These are phyloP conservation scores for Chiua virens DNA, from an alignment of 768 basidiomycete species.

Conservation along the genomic window DNA sequence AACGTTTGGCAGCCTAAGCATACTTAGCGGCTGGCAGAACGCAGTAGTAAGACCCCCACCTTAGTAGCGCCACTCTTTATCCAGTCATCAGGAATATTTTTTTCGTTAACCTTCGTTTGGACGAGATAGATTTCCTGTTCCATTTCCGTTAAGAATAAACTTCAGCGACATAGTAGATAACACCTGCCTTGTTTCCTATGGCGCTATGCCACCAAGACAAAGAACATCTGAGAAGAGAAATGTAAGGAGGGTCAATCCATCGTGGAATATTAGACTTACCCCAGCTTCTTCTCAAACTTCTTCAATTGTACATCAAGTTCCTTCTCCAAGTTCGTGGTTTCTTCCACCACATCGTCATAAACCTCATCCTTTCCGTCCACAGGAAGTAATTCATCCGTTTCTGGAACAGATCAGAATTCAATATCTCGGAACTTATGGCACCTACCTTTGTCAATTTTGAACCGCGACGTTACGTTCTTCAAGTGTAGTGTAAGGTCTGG, in stretches of 20 bases:
- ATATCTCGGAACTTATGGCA: slow-evolving; percentile 4
- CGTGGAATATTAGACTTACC: slow-evolving; percentile 40
- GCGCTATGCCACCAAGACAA: slow-evolving; percentile 75
- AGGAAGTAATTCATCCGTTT: slow-evolving; percentile 72
- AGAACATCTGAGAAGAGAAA: slow-evolving; percentile 42
- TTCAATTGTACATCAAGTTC: slow-evolving; percentile 68
- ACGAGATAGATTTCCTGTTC: slow-evolving; percentile 86
- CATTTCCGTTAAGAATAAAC: slow-evolving; percentile 1
- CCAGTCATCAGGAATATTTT: slow-evolving; percentile 82
- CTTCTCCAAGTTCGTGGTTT: slow-evolving; percentile 69
- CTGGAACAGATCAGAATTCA: slow-evolving; percentile 39
- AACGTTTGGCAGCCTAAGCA: slow-evolving; percentile 68
- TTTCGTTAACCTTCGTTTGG: slow-evolving; percentile 60
- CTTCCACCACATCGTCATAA: slow-evolving; percentile 75
- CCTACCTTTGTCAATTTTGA: slow-evolving; percentile 56
- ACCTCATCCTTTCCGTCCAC: slow-evolving; percentile 80
- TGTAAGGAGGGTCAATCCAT: slow-evolving; percentile 11
- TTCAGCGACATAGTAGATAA: neutral
- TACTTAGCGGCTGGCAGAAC: neutral
- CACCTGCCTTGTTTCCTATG: slow-evolving; percentile 71
- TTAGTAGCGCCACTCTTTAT: slow-evolving; percentile 78
- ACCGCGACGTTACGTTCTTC: slow-evolving; percentile 73
- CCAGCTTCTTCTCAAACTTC: slow-evolving; percentile 63
- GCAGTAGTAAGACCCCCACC: slow-evolving; percentile 38
- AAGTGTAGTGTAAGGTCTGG: slow-evolving; percentile 78